phyloP scores from a whole-genome alignment of 306 rosid genomes.

The Vachellia collinsii region DNA sequence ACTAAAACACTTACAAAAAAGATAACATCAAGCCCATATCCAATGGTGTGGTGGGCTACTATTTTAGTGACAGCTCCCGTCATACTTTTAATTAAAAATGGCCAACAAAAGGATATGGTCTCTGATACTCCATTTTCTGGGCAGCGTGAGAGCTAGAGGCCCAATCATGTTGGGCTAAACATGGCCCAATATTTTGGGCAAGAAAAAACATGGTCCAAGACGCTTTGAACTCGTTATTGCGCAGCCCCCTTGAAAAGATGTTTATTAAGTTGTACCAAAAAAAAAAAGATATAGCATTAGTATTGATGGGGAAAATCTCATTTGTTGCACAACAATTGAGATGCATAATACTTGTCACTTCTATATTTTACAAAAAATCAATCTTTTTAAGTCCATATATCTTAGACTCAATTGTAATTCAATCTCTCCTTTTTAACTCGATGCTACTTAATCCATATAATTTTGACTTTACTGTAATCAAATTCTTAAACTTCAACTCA shows the following conservation, averaged over 20 bases:
- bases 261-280: neutral
- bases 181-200: too few relatives aligned
- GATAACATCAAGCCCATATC: neutral
- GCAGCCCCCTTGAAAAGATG: too few relatives aligned
- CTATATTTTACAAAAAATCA: too few relatives aligned
- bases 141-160: neutral
- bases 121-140: neutral
- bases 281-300: neutral
- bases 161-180: neutral
- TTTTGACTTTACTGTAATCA: too few relatives aligned
- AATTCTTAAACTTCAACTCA: too few relatives aligned
- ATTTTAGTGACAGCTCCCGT: neutral
- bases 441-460: too few relatives aligned
- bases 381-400: too few relatives aligned
- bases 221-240: neutral
- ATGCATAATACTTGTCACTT: too few relatives aligned
- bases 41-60: neutral
- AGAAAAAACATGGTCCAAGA: neutral
- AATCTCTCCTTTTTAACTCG: too few relatives aligned
- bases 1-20: neutral
- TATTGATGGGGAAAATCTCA: too few relatives aligned
- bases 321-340: too few relatives aligned
- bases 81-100: neutral
- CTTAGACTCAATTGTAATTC: too few relatives aligned
- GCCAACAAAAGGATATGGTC: neutral